phyloP scores from a whole-genome alignment of 208 protist genomes.

The Crithidia bombi region DNA sequence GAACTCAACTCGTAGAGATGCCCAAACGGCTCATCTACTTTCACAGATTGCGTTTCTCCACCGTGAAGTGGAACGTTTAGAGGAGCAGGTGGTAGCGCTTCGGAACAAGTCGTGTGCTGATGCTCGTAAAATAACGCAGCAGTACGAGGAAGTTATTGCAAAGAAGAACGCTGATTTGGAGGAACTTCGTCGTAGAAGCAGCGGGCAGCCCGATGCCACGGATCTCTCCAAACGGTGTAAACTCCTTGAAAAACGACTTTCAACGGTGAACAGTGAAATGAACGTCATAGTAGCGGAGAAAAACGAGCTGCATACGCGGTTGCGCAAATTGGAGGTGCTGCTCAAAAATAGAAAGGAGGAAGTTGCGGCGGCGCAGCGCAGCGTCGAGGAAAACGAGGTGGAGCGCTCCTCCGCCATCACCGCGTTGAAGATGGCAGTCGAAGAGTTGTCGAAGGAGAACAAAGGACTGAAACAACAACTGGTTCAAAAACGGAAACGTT shows the following conservation, averaged over 20 bases:
- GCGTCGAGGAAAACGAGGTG: slow-evolving; percentile 10
- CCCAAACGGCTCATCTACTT: slow-evolving; percentile 58
- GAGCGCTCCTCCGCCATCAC: slow-evolving; percentile 19
- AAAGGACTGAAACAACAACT: slow-evolving; percentile 2
- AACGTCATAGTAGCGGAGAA: slow-evolving; percentile 63
- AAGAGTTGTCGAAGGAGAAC: slow-evolving; percentile 25
- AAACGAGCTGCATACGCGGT: slow-evolving; percentile 50
- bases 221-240: slow-evolving; percentile 60
- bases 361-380: slow-evolving; percentile 36
- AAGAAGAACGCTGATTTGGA: slow-evolving; percentile 55
- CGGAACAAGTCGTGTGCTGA: slow-evolving; percentile 43
- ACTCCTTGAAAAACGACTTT: slow-evolving; percentile 75
- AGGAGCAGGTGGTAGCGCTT: slow-evolving; percentile 40
- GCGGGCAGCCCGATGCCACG: slow-evolving; percentile 32
- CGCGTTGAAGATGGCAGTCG: slow-evolving; percentile 27
- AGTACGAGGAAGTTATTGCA: slow-evolving; percentile 62
- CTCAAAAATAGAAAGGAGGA: slow-evolving; percentile 53
- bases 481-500: not conserved
- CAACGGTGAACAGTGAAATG: slow-evolving; percentile 65
- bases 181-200: slow-evolving; percentile 26
- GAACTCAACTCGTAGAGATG: slow-evolving; percentile 3
- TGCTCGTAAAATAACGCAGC: slow-evolving; percentile 21
- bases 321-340: slow-evolving; percentile 57
- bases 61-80: slow-evolving; percentile 79
- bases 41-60: slow-evolving; percentile 84